Conservation (phyloP, 257 asterid genomes). For the Penstemon davidsonii region DNA sequence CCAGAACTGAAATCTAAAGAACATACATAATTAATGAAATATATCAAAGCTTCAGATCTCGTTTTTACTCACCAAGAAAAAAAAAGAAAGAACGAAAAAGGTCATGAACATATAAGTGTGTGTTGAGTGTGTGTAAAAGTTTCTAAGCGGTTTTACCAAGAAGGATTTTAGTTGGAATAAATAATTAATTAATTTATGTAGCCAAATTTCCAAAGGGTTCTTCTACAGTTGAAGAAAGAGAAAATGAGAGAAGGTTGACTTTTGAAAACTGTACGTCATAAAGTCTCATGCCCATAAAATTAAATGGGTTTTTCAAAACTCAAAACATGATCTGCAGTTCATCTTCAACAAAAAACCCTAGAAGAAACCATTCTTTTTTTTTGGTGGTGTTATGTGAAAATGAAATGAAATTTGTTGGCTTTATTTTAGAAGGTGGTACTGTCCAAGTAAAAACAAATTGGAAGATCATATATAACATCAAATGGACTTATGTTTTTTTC, state of each 20-base stretch:
- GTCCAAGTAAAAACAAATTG: constrained; percentile 37
- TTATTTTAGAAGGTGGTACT: constrained; percentile 34
- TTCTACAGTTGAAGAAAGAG: constrained; percentile 5
- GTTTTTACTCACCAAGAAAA: neutral
- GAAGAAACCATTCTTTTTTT: neutral
- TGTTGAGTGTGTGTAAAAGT: neutral
- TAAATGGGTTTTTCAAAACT: constrained; percentile 6
- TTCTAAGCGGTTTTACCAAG: neutral
- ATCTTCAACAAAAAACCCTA: constrained; percentile 42
- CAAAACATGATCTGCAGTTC: neutral
- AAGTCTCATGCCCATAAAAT: constrained; percentile 22
- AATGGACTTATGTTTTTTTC: constrained; percentile 23
- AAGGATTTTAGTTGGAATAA: neutral
- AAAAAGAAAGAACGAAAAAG: neutral
- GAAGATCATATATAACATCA: constrained; percentile 31
- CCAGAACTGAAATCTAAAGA: constrained; percentile 8
- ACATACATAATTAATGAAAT: constrained; percentile 23
- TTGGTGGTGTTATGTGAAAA: neutral
- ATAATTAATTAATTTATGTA: neutral
- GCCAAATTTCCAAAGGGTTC: constrained; percentile 24
- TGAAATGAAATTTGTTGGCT: constrained; percentile 23
- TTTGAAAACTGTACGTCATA: neutral
- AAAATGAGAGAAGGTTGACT: constrained; percentile 26
- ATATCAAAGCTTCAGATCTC: constrained; percentile 28
- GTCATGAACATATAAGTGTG: neutral